phyloP scores from a whole-genome alignment of 1,139 yeast genomes.

The Arxiozyma telluris region DNA sequence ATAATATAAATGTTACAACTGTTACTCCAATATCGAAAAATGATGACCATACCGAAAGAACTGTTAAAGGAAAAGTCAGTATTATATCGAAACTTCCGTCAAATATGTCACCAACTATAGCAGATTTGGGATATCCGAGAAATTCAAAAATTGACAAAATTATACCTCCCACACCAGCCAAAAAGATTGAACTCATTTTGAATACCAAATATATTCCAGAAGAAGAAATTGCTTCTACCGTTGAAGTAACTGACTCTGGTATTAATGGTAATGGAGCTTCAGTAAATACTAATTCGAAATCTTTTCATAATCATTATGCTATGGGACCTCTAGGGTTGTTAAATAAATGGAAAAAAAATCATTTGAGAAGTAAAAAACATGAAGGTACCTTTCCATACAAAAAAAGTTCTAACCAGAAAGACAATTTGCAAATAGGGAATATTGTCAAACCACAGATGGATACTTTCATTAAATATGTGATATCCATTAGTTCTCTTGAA shows the following conservation, averaged over 20 bases:
- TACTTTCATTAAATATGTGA: conserved; percentile 34
- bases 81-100: conserved; percentile 19
- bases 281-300: not conserved
- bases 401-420: not conserved
- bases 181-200: conserved; percentile 43
- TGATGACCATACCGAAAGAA: not conserved
- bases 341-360: conserved; percentile 28
- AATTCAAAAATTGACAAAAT: conserved; percentile 39
- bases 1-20: not conserved
- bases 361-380: conserved; percentile 7
- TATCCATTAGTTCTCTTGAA: conserved; percentile 33
- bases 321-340: conserved; percentile 24
- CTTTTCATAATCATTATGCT: not conserved
- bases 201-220: conserved; percentile 21
- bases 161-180: conserved; percentile 62
- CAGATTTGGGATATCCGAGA: conserved; percentile 30
- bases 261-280: not conserved
- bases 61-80: conserved; percentile 7
- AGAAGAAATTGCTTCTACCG: conserved; percentile 1
- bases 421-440: not conserved
- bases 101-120: conserved; percentile 27
- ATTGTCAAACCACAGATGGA: conserved; percentile 23
- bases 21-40: not conserved
- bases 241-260: not conserved
- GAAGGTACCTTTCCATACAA: not conserved